Conservation (phyloP, 257 asterid genomes). For the Ophiorrhiza pumila region DNA sequence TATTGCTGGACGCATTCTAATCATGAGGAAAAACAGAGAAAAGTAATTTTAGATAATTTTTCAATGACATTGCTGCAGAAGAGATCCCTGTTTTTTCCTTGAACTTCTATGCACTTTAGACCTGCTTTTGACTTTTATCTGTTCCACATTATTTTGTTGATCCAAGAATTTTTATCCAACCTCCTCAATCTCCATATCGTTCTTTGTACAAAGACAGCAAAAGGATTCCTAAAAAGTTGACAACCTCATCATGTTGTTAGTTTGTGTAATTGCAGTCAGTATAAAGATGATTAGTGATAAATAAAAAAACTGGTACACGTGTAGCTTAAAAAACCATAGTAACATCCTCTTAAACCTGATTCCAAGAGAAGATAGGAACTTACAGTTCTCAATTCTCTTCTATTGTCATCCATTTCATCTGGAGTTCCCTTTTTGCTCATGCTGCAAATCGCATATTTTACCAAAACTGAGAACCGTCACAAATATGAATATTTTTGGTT, state of each 20-base stretch:
- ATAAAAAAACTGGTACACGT: no score
- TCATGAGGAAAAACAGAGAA: background rate
- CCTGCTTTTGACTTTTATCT: background rate
- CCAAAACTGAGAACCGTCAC: constrained; percentile 18
- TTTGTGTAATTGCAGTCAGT: no score
- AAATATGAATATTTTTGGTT: constrained; percentile 13
- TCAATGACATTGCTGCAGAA: background rate
- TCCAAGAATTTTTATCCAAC: background rate
- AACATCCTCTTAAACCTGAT: constrained; percentile 1
- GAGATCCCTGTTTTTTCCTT: background rate
- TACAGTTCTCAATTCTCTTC: constrained; percentile 54
- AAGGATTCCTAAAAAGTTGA: background rate
- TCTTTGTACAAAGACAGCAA: background rate
- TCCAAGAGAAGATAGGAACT: constrained; percentile 23
- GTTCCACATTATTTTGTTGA: background rate
- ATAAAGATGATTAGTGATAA: no score
- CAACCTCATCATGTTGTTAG: background rate
- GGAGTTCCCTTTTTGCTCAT: constrained; percentile 28
- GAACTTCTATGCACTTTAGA: background rate
- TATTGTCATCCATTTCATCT: constrained; percentile 30
- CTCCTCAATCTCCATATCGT: background rate
- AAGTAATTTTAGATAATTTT: background rate
- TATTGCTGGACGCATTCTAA: background rate
- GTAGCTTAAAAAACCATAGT: no score
- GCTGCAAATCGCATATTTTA: constrained; percentile 40